Evolutionary conservation across 1,284 basidiomycete species (phyloP).

Genomic region (Apiotrichum domesticum): DNA sequence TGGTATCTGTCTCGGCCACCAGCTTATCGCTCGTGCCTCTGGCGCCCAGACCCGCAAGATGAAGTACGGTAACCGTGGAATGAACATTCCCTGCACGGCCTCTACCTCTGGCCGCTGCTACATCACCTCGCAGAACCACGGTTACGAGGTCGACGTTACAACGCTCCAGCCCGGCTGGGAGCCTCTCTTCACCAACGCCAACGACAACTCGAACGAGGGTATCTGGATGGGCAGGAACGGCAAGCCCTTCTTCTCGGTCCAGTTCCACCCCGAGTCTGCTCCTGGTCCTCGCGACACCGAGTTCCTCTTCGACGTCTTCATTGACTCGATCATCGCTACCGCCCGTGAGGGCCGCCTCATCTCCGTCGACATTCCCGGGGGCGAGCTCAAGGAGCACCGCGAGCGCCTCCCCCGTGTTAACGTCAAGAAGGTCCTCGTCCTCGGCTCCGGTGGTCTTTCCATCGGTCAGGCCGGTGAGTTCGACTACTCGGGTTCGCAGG

Average conservation of each 20-base stretch:
- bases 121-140: slow-evolving; percentile 99
- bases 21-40: slow-evolving; percentile 89
- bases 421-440: slow-evolving; percentile 89
- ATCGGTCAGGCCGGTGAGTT: slow-evolving; percentile 99
- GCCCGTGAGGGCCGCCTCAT: slow-evolving; percentile 61
- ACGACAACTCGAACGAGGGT: slow-evolving; percentile 95
- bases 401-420: slow-evolving; percentile 63
- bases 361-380: slow-evolving; percentile 82
- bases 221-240: slow-evolving; percentile 79
- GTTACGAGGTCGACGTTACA: slow-evolving; percentile 83
- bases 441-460: slow-evolving; percentile 95
- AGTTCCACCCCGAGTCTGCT: slow-evolving; percentile 98
- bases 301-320: slow-evolving; percentile 97
- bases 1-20: slow-evolving; percentile 98
- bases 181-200: slow-evolving; percentile 93
- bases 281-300: slow-evolving; percentile 99
- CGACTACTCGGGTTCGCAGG: slow-evolving; percentile 98
- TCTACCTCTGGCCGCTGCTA: slow-evolving; percentile 91
- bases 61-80: slow-evolving; percentile 99
- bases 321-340: slow-evolving; percentile 76
- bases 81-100: slow-evolving; percentile 97
- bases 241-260: slow-evolving; percentile 93
- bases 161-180: slow-evolving; percentile 83
- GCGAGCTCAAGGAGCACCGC: slow-evolving; percentile 70
- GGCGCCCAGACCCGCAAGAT: slow-evolving; percentile 94